Evolutionary conservation across 371 early-diverging fungal species (phyloP), one percentile per base, ranked within the genome.

Genomic region (Thermomucor indicae-seudaticae): DNA sequence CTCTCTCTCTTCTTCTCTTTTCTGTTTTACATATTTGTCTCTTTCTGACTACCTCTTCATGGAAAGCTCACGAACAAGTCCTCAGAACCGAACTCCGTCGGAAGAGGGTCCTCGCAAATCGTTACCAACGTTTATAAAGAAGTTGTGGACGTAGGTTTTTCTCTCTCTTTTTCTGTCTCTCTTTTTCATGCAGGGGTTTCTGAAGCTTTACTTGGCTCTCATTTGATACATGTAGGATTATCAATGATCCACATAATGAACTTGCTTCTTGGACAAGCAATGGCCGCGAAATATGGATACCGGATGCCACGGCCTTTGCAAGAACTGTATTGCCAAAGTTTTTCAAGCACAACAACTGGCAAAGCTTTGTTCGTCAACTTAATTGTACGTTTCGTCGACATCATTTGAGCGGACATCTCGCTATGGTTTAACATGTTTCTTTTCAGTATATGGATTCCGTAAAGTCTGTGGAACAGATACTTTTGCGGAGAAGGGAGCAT

Each of bases 261-360:
- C 64, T 87, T 19, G 87, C 89, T 23, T 71, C 73, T 28, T 91
- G 91, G 91, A 72, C 88, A 2, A 81, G 80, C 12, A 78, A 80
- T 50, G 91, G 91, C 35, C 67, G 66, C 16, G 84, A 86, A 5
- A 89, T 91, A 51, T 57, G 88, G 22, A 78, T 90, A 3, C 56
- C 70, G 17, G 64, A 74, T 17, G 84, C 79, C 46, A 86, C 84
- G 43, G 88, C 87, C 14, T 92, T 96, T 77, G 83, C 92, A 10
- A 84, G 86, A 42, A 79, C 79, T 47, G 88, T 96, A 3, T 64
- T 96, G 43, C 91, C 92, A 45, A 82, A 80, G 16, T 86, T 83
- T 55, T 96, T 95, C 63, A 96, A 95, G 65, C 95, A 96, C 72
- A 85, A 79, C 68, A 96, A 96, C 64, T 90, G 93, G 58, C 86